Base-by-base conservation (phyloP, 108 stramenopile genomes). In the Nitzschia inconspicua region DNA sequence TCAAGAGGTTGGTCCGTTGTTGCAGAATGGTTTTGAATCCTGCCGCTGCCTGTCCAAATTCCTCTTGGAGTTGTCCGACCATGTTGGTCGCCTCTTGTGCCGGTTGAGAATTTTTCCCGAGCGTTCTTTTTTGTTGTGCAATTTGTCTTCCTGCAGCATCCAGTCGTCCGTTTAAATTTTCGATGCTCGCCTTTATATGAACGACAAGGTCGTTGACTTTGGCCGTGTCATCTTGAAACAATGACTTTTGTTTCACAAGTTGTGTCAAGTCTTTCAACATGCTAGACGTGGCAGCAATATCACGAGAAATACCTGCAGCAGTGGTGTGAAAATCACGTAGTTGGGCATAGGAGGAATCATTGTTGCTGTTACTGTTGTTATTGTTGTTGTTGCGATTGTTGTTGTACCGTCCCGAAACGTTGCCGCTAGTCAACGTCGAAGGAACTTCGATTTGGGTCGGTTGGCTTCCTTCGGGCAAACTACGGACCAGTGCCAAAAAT, bases 21-120 rank as follows among this genome's bases (percentile, higher is more conserved):
- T 93, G 83, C 67, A 88, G 62, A 4, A 93, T 82, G 29, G 71
- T 70, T 69, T 93, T 93, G 60, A 93, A 93, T 5, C 84, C 84
- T 19, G 76, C 76, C 23, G 86, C 84, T 6, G 86, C 83, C 58
- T 85, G 73, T 4, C 76, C 91, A 58, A 88, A 93, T 42, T 88
- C 87, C 55, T 86, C 77, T 68, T 85, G 74, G 34, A 93, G 65
- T 44, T 79, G 80, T 34, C 79, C 85, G 19, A 86, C 85, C 11
- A 93, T 42, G 66, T 93, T 93, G 40, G 79, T 73, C 2, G 86
- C 85, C 67, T 89, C 83, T 76, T 86, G 78, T 46, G 86, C 87
- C 20, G 80, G 79, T 69, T 93, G 91, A 44, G 69, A 76, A 60
- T 84, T 81, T 59, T 78, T 74, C 43, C 87, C 87, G 46, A 93